Base-by-base conservation (phyloP, 768 basidiomycete genomes). In the Termitomyces sp. region DNA sequence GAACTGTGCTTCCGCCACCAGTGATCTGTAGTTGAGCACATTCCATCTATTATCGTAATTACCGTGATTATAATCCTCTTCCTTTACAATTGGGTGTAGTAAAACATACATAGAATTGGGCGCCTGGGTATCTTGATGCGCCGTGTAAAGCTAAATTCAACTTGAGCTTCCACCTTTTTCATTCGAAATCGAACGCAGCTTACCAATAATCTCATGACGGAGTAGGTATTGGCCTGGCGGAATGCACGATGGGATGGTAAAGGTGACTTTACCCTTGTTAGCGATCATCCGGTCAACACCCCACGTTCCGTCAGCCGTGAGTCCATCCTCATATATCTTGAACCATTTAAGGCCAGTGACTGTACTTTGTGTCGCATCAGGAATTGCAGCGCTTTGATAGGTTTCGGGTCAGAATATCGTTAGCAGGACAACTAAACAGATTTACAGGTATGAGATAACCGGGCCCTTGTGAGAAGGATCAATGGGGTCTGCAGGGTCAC, bases 331-430 rank as follows among this genome's bases (percentile, higher is more conserved):
- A 60, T 73, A 78, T 57, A 82, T 79, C 69, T 80, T 82, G 72
- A 82, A 82, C 81, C 81, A 82, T 52, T 75, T 67, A 9, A 80
- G 68, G 20, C 81, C 81, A 2, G 80, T 81, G 4, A 81, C 76
- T 28, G 54, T 55, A 4, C 72, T 67, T 58, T 82, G 79, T 0
- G 75, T 74, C 9, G 83, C 83, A 57, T 69, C 70, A 31, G 73
- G 70, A 55, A 68, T 78, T 66, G 70, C 74, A 58, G 81, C 81
- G 4, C 81, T 83, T 61, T 18, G 39, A n/a, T 12, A 18, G n/a
- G 55, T 13, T 13, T 16, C 42, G 44, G 7, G 20, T 57, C n/a
- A 60, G 28, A 39, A 37, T 10, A 49, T 44, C 24, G 44, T 5
- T 9, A 22, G 4, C n/a, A 56, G 26, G 42, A 37, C 31, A 12